These are phyloP conservation scores for Puccinia novopanici DNA, from an alignment of 1,284 basidiomycete genomes.

Conservation along the genomic window DNA sequence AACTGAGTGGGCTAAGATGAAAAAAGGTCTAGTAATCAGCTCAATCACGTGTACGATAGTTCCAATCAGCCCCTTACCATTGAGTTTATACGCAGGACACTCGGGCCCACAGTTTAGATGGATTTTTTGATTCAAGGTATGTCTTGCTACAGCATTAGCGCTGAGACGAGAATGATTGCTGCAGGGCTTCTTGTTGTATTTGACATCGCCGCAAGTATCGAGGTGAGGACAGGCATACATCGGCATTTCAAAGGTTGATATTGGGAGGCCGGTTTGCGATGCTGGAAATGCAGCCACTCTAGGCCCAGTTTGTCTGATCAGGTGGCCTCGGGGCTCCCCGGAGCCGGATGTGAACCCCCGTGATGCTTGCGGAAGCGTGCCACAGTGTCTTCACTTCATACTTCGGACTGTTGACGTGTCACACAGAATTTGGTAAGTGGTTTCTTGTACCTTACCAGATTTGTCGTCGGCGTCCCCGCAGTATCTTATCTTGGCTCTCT, in stretches of 20 bases:
- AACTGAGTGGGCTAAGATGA: not conserved
- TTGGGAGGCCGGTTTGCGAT: too few relatives aligned
- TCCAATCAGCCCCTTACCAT: not conserved
- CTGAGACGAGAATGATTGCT: not conserved
- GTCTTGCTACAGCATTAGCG: not conserved
- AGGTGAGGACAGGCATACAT: constrained; percentile 17
- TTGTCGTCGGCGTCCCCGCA: too few relatives aligned
- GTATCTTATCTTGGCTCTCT: too few relatives aligned
- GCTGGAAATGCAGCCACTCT: too few relatives aligned
- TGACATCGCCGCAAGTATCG: not conserved
- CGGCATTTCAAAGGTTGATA: not conserved
- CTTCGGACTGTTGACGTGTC: too few relatives aligned
- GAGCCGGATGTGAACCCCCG: too few relatives aligned
- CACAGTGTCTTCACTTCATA: too few relatives aligned
- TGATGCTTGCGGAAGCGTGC: too few relatives aligned
- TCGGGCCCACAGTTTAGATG: not conserved
- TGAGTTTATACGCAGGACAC: not conserved
- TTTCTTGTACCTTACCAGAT: too few relatives aligned
- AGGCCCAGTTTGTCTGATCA: too few relatives aligned
- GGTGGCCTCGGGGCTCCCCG: too few relatives aligned
- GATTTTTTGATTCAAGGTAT: constrained; percentile 8
- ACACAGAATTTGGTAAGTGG: too few relatives aligned
- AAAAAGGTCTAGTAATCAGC: not conserved
- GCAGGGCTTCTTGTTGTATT: constrained; percentile 6
- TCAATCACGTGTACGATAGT: not conserved